Evolutionary conservation across 768 basidiomycete species (phyloP).

Genomic region (Leucocoprinus sp.): DNA sequence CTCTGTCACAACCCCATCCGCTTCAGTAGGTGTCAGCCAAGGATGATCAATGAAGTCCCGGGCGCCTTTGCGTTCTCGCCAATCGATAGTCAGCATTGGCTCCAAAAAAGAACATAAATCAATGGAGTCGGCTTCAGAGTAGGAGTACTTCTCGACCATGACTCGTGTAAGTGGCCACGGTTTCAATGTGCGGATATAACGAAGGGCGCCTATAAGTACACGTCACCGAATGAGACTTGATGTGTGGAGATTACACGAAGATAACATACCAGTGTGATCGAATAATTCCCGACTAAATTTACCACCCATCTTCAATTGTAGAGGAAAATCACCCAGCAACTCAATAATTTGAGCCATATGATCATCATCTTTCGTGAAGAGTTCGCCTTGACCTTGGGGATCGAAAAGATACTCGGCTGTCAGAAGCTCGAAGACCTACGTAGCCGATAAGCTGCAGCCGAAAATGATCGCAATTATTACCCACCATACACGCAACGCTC

Average conservation of each 20-base stretch:
- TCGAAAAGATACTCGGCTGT: conserved; percentile 93
- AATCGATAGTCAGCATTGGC: conserved; percentile 71
- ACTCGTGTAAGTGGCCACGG: conserved; percentile 79
- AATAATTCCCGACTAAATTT: conserved; percentile 82
- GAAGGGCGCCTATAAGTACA: conserved; percentile 42
- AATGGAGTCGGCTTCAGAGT: conserved; percentile 47
- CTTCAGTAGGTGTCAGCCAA: conserved; percentile 50
- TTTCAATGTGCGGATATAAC: conserved; percentile 69
- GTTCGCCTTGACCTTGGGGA: conserved; percentile 70
- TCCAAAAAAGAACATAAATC: conserved; percentile 58
- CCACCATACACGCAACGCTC: conserved; percentile 82
- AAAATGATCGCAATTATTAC: conserved; percentile 18
- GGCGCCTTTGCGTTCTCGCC: conserved; percentile 60
- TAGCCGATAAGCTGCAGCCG: conserved; percentile 1
- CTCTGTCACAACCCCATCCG: conserved; percentile 34
- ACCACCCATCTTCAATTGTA: conserved; percentile 74
- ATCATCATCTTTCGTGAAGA: conserved; percentile 91
- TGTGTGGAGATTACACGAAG: neutral
- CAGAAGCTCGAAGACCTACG: conserved; percentile 75
- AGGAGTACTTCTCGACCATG: conserved; percentile 85
- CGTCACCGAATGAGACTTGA: neutral
- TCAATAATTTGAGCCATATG: conserved; percentile 95
- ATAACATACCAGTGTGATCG: conserved; percentile 51
- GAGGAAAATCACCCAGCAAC: conserved; percentile 70
- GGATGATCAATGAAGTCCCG: conserved; percentile 65